Base-by-base conservation (phyloP, 495 filamentous ascomycete species). In the Darksidea phi region DNA sequence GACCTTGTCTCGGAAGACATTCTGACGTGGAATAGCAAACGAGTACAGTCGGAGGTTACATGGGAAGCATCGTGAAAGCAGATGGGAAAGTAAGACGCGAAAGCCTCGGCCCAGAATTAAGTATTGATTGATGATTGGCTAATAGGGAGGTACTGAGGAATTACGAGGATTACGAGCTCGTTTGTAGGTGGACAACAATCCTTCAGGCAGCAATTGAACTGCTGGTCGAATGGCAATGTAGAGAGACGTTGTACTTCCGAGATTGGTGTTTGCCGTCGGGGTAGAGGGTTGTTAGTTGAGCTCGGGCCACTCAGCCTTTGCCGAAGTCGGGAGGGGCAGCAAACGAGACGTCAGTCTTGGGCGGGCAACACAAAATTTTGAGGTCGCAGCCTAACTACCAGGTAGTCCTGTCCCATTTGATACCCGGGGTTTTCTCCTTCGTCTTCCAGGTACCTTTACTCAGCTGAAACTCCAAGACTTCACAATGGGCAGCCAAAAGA, bases 401-500 rank as follows among this genome's bases (percentile, higher is more conserved):
- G 26, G 45, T 6, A 37, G n/a, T n/a, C n/a, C n/a, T n/a, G n/a
- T n/a, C n/a, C n/a, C n/a, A n/a, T 26, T 23, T 13, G 25, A 20
- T 20, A 34, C 7, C 23, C 24, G 12, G 11, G 26, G 20, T 20
- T 52, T 45, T n/a, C 43, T 48, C 18, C 26, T 56, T 11, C 51
- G 12, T 36, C 21, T 49, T 28, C 23, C 34, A 32, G 13, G 8
- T 34, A 48, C 15, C n/a, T 15, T 10, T 28, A 10, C 8, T 52
- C 28, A 12, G 10, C 10, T 15, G 24, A 21, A 18, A 45, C 24
- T 17, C 11, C 49, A 26, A 7, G 8, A 13, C 6, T 43, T 46
- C 61, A 59, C 49, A 36, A 64, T 64, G 61, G 54, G 23, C 13
- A 49, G 55, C 12, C 63, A 61, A 28, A 66, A 61, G 42, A 66